phyloP scores from a whole-genome alignment of 768 basidiomycete genomes.

The Mrakia blollopis region DNA sequence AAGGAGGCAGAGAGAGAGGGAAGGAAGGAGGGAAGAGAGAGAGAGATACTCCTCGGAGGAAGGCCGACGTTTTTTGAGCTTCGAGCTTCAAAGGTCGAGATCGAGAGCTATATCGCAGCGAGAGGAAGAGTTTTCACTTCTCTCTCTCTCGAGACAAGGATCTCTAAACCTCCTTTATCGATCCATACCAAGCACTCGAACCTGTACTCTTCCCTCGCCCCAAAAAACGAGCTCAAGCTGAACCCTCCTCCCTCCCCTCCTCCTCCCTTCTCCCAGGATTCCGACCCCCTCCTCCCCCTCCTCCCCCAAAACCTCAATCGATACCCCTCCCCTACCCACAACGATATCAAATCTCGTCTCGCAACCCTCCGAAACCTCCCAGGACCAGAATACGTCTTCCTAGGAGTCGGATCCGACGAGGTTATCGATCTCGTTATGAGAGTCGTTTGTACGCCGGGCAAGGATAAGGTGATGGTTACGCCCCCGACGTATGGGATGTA shows the following conservation, averaged over 20 bases:
- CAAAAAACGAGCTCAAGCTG: background rate
- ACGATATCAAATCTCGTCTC: slow-evolving; percentile 68
- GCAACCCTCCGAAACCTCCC: slow-evolving; percentile 68
- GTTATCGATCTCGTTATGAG: slow-evolving; percentile 91
- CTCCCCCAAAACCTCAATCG: slow-evolving; percentile 57
- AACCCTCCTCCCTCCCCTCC: slow-evolving; percentile 24
- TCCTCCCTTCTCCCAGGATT: slow-evolving; percentile 1
- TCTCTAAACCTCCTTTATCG: background rate
- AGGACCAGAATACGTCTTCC: slow-evolving; percentile 62
- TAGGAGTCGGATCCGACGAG: slow-evolving; percentile 96
- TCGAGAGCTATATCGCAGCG: no score
- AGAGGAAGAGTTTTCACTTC: no score
- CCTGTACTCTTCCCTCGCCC: no score
- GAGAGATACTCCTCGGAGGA: background rate
- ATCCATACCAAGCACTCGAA: no score
- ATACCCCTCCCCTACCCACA: slow-evolving; percentile 89
- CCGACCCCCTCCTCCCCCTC: slow-evolving; percentile 32
- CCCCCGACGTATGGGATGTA: slow-evolving; percentile 99
- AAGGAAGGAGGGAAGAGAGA: no score
- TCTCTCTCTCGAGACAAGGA: no score
- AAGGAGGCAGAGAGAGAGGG: no score
- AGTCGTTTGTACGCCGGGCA: slow-evolving; percentile 70
- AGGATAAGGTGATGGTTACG: slow-evolving; percentile 70
- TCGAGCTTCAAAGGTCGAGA: no score
- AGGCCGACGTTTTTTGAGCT: no score